These are phyloP conservation scores for Taphrina pruni DNA, from an alignment of 1,139 yeast genomes.

Conservation along the genomic window DNA sequence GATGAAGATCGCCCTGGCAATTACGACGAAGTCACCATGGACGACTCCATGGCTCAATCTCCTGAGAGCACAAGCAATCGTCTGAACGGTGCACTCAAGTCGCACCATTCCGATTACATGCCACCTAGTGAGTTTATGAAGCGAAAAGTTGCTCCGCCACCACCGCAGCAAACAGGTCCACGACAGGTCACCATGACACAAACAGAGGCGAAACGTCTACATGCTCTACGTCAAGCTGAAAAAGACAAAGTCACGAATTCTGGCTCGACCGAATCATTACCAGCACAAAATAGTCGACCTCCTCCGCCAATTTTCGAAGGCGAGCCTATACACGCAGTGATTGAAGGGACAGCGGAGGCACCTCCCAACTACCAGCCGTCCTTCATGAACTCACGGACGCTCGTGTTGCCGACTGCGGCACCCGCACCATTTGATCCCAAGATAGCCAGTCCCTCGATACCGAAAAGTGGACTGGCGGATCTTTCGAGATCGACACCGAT, in stretches of 20 bases:
- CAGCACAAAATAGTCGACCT: constrained; percentile 3
- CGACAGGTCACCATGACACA: constrained; percentile 30
- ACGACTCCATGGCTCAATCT: constrained; percentile 12
- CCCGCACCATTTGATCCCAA: constrained; percentile 37
- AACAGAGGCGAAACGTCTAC: constrained; percentile 32
- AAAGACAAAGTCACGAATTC: constrained; percentile 4
- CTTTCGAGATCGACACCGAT: constrained; percentile 39
- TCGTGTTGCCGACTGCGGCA: constrained; percentile 22
- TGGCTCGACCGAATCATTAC: neutral
- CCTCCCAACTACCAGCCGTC: constrained; percentile 29
- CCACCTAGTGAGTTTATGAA: constrained; percentile 31
- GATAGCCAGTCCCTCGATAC: constrained; percentile 30
- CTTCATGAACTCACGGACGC: constrained; percentile 33
- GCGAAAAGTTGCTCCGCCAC: constrained; percentile 1
- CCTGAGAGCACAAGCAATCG: constrained; percentile 1
- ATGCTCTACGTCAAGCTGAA: constrained; percentile 30
- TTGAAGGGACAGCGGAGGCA: constrained; percentile 27
- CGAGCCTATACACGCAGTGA: constrained; percentile 24
- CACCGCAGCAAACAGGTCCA: constrained; percentile 2
- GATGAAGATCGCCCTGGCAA: constrained; percentile 36
- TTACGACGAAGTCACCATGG: constrained; percentile 30
- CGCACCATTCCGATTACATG: constrained; percentile 6
- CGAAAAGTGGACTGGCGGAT: constrained; percentile 27
- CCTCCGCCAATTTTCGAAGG: constrained; percentile 22
- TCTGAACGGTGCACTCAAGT: neutral